Evolutionary conservation across 768 basidiomycete species (phyloP), one percentile per base, ranked within the genome.

Genomic region (Kwoniella mangroviensis): DNA sequence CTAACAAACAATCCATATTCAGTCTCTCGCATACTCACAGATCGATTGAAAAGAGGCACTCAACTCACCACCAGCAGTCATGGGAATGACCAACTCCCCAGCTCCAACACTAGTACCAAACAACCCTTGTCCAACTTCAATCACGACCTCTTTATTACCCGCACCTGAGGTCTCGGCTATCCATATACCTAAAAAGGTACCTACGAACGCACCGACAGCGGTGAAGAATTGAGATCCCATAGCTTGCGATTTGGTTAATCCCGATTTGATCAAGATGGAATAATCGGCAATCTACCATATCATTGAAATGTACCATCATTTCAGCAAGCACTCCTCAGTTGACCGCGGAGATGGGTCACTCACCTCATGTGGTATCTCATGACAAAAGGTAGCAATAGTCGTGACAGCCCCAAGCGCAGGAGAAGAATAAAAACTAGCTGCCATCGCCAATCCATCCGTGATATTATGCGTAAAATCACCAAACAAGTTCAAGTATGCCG

Each of bases 381-480:
- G 93, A 2, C 92, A 92, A 79, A 95, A 96, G 80, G 93, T 95
- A 26, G 94, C 94, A 56, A 96, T 87, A n/a, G 93, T 94, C 2
- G 93, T 95, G 53, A 93, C 94, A 43, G 94, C 93, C 53, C 94
- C 94, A 71, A 96, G 92, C 68, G 94, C 85, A 3, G 94, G 94
- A 42, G 92, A 92, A n/a, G 92, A 93, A 81, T 95, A 95, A 86
- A 95, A 96, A n/a, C 92, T 93, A 63, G 94, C 93, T 17, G 93
- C 91, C 92, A 96, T 94, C 41, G 92, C 93, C 60, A 96, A 87
- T 57, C 94, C 94, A 85, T 96, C 94, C n/a, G 93, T 95, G 76
- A 96, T 94, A 81, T 96, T 95, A 80, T 96, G 93, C 58, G 81
- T 92, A 80, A 95, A 94, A 81, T 94, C 93, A 53, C 93, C 93